A percentile compares a stretch with the other conserved stretches of the same genome.
Conservation (phyloP, 2,329 filamentous ascomycete species). For the Coleophoma crateriformis region DNA sequence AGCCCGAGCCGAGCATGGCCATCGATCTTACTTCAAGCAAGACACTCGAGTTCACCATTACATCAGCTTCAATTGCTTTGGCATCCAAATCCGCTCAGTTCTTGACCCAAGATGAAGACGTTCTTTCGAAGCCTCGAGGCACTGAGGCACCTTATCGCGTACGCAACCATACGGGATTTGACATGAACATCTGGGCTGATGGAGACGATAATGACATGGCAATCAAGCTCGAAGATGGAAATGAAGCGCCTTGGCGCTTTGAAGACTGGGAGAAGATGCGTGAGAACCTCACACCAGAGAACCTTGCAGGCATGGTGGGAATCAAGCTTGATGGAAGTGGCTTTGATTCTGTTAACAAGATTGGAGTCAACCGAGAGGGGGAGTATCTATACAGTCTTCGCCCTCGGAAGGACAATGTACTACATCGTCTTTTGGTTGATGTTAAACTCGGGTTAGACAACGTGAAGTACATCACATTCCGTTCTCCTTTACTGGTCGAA, state of each 20-base stretch:
- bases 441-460: constrained; percentile 89
- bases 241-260: constrained; percentile 93
- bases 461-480: constrained; percentile 94
- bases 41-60: constrained; percentile 85
- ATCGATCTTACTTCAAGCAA: constrained; percentile 86
- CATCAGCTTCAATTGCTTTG: constrained; percentile 87
- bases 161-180: constrained; percentile 92
- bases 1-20: constrained; percentile 55
- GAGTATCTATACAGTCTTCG: constrained; percentile 85
- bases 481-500: constrained; percentile 86
- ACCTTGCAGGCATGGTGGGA: constrained; percentile 71
- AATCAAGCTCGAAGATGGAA: constrained; percentile 76
- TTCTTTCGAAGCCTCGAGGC: constrained; percentile 87
- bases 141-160: constrained; percentile 90
- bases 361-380: constrained; percentile 89
- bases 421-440: constrained; percentile 88
- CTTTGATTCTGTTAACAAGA: constrained; percentile 84
- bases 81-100: constrained; percentile 92
- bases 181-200: constrained; percentile 78
- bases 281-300: constrained; percentile 84
- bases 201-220: constrained; percentile 64
- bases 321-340: constrained; percentile 87
- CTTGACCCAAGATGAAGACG: constrained; percentile 80
- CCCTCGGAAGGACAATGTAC: constrained; percentile 76
- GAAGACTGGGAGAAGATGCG: constrained; percentile 96